phyloP scores from a whole-genome alignment of 768 basidiomycete species.

The Phlebiopsis gigantea region DNA sequence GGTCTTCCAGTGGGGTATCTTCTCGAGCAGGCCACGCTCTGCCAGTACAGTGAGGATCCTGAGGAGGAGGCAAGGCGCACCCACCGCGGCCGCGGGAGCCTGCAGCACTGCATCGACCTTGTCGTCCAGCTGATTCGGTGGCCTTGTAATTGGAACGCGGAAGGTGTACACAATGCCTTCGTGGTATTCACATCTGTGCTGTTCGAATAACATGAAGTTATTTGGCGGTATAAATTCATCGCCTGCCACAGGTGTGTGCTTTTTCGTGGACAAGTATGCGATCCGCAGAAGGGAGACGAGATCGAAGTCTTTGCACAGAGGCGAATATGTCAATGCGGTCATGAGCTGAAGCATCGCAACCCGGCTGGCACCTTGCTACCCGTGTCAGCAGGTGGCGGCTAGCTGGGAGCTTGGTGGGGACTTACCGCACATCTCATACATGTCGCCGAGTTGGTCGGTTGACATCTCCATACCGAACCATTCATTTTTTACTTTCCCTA shows the following conservation, averaged over 20 bases:
- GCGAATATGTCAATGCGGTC: neutral
- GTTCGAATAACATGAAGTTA: neutral
- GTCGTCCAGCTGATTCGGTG: neutral
- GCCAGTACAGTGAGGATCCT: slow-evolving; percentile 27
- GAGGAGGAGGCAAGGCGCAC: slow-evolving; percentile 25
- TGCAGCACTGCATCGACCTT: slow-evolving; percentile 16
- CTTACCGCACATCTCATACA: slow-evolving; percentile 1
- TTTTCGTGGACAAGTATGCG: neutral
- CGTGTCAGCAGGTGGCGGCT: too few relatives aligned
- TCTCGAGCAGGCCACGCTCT: slow-evolving; percentile 21
- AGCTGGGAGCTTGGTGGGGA: too few relatives aligned
- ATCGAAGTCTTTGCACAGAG: neutral
- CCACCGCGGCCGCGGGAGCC: slow-evolving; percentile 20
- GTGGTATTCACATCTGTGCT: neutral
- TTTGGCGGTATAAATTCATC: neutral
- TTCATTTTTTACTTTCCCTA: neutral
- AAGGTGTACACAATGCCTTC: neutral
- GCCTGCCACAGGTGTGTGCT: neutral
- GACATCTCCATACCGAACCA: neutral
- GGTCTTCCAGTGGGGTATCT: slow-evolving; percentile 14
- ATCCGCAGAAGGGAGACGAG: neutral
- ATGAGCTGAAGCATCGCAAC: neutral
- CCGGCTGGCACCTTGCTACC: neutral
- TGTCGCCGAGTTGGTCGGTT: neutral
- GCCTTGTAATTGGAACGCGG: neutral